Evolutionary conservation across 148 eudicot species (phyloP), one percentile per base, ranked within the genome.

Genomic region (Diospyros lotus): DNA sequence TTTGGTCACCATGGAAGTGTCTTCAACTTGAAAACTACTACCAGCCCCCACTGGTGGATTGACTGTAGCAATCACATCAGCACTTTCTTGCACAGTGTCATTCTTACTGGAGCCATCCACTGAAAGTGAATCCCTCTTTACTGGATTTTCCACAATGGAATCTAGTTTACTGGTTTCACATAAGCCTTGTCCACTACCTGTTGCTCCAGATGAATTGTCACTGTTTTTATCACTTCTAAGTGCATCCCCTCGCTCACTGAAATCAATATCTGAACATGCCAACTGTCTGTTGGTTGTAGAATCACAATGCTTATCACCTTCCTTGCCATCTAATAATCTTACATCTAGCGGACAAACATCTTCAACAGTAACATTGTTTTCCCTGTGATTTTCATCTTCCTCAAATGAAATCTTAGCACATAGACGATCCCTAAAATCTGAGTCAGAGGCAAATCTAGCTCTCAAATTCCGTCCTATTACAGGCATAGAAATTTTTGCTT

Each of bases 401-500:
- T 17, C 43, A 77, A 11, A 39, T 40, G 69, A 40, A 17, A 61
- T 69, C 5, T 76, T 62, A 42, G 62, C 43, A 69, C 17, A n/a
- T 12, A 44, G 41, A 55, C 58, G 78, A 80, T 73, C 77, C 40
- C 76, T 75, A 64, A 71, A 60, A 63, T 75, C 70, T 65, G 78
- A 69, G 45, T 83, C 85, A 65, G 73, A 76, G 62, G 89, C 80
- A 79, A 92, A 75, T 46, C 94, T 82, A 76, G 93, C 78, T 76
- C 97, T 89, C 74, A 95, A 83, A 84, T 83, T 95, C 43, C 89
- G 89, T 71, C 99, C 99, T 69, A 95, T 79, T 66, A 93, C 82
- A 73, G 99, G 99, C 69, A 95, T 72, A 62, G 99, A 90, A 73
- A 95, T 91, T 67, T 63, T 89, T 65, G 99, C 97, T 66, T 84